Percentiles rank a stretch among this genome's conserved stretches.
phyloP scores from a whole-genome alignment of 176 grass and related monocot genomes.

The Triticum urartu region DNA sequence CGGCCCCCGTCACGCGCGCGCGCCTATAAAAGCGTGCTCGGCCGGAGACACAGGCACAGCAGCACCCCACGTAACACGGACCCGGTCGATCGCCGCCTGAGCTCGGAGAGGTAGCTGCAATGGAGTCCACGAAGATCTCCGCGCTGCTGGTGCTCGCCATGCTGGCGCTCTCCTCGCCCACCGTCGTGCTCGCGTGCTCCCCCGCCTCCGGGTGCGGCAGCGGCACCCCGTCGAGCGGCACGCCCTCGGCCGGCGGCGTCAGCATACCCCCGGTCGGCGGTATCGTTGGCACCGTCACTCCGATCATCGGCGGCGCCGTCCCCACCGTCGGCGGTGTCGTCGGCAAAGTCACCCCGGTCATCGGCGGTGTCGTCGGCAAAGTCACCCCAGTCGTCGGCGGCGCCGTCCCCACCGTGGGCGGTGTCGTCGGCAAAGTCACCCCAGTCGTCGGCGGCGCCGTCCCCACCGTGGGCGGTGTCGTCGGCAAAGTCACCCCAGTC shows the following conservation, averaged over 20 bases:
- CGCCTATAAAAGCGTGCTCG: slow-evolving; percentile 39
- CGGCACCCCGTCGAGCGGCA: not conserved
- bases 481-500: not conserved
- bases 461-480: not conserved
- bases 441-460: not conserved
- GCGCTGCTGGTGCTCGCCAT: slow-evolving; percentile 52
- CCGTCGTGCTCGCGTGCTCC: slow-evolving; percentile 34
- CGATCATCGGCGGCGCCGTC: not conserved
- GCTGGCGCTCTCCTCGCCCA: slow-evolving; percentile 47
- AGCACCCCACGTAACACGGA: not conserved
- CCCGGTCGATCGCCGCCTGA: not conserved
- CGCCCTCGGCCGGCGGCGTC: not conserved
- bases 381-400: not conserved
- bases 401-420: not conserved
- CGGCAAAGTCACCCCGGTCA: not conserved
- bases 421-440: not conserved
- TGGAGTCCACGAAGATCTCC: slow-evolving; percentile 63
- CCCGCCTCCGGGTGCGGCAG: not conserved
- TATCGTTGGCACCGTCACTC: not conserved
- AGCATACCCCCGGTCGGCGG: not conserved
- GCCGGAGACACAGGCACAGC: not conserved
- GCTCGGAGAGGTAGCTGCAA: slow-evolving; percentile 1
- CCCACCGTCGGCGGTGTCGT: not conserved
- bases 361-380: not conserved
- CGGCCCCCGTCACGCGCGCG: not conserved